Base-by-base conservation (phyloP, 2,329 filamentous ascomycete genomes). In the Colletotrichum sp. region DNA sequence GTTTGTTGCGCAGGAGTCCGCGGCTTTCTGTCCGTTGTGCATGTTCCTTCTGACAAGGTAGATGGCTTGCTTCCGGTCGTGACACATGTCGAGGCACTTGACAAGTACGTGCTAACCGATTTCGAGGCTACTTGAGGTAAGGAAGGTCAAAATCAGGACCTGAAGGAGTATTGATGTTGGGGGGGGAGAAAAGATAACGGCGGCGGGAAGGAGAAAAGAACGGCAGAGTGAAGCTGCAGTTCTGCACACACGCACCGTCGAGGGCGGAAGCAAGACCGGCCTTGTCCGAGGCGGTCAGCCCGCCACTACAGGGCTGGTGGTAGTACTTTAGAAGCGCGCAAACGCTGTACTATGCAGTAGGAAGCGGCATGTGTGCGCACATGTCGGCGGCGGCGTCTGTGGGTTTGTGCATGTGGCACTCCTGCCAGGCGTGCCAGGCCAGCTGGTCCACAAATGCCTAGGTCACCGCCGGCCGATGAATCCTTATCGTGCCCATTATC, bases 231-330 rank as follows among this genome's bases (percentile, higher is more conserved):
- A 13, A 30, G 28, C 28, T n/a, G 28, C 59, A 16, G 44, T 62
- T 32, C 59, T 62, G 18, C 22, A 62, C 48, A 52, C 60, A 30
- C n/a, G 2, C 12, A 22, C 44, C 44, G n/a, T 24, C 44, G 10
- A 52, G n/a, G n/a, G 55, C 66, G 18, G 39, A 39, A 44, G 36
- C 55, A 66, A 68, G 44, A 22, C 44, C 26, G 55, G 66, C 22
- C 71, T 48, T 63, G 55, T 32, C 66, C 66, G 55, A 73, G 66
- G 67, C 67, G 67, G 67, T 65, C 67, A 74, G 67, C 34, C 15
- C 36, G 62, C 22, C 22, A 32, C 32, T 34, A 39, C 62, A 30
- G 52, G 15, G 26, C 26, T 18, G 30, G 69, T 60, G 48, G 18
- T 36, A 24, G n/a, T 55, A 28, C 44, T 13, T 52, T 22, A 52